Base-by-base conservation (phyloP, 257 asterid genomes). In the Cordia subcordata region DNA sequence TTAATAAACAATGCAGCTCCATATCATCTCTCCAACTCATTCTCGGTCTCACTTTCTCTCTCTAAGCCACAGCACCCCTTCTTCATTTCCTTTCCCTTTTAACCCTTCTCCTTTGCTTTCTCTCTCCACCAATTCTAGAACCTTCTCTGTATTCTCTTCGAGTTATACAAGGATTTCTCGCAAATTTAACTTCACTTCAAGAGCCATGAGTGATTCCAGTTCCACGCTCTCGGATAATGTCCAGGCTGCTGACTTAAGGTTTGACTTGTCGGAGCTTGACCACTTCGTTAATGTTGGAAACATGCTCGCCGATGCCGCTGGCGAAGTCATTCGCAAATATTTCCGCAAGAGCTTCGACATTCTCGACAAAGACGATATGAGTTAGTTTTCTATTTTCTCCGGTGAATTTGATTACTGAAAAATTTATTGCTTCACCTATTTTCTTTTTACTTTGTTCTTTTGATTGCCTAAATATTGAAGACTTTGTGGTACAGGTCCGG, bases 281-380 rank as follows among this genome's bases (percentile, higher is more conserved):
- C 72, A 71, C 56, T 92, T 82, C 52, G 81, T 77, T 8, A 73
- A 67, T 38, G 88, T 84, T 12, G 94, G 83, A 27, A 86, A 86
- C 64, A 68, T 58, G 78, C 77, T 92, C 6, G 96, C 97, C 13
- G 97, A 92, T 66, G 95, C 99, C 17, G 81, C 99, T 21, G 96
- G 97, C 11, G 86, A 75, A 10, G 95, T 92, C 39, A 88, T 92
- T 47, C 87, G 99, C 47, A 80, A 63, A 63, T 92, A 88, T 55
- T 92, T 92, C 64, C 88, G 99, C 58, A 92, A 85, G 61, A 77
- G 77, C 73, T 84, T 92, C 68, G 91, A 79, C 64, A 77, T 91
- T 71, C 70, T 79, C 57, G 87, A 84, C 55, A 91, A 88, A 68
- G 89, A 80, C 67, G 97, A 92, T 64, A 81, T 83, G 44, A 92